Conservation (phyloP, 306 rosid genomes). For the Malus sieversii region DNA sequence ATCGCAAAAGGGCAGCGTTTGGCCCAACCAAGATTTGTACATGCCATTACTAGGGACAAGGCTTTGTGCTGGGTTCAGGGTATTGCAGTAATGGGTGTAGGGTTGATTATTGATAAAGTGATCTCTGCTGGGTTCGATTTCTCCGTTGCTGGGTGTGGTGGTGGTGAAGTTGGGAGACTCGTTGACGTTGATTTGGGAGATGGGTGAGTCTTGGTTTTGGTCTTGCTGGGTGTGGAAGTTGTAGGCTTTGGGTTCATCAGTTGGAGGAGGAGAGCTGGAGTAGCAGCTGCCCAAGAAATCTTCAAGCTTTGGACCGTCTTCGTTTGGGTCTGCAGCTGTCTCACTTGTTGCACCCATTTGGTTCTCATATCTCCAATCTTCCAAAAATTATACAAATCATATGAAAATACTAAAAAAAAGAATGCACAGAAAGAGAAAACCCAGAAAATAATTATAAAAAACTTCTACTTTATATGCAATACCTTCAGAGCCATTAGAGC, state of each 20-base stretch:
- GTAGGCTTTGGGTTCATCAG: conserved; percentile 38
- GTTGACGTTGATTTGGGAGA: conserved; percentile 51
- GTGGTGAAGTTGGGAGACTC: conserved; percentile 33
- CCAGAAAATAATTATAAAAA: background rate
- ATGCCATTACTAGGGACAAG: conserved; percentile 33
- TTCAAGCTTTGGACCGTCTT: conserved; percentile 84
- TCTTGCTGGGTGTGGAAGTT: conserved; percentile 31
- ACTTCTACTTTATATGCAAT: conserved; percentile 18
- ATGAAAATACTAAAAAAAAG: no score
- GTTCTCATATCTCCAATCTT: conserved; percentile 78
- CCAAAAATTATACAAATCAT: background rate
- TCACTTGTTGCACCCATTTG: conserved; percentile 35
- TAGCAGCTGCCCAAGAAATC: conserved; percentile 87
- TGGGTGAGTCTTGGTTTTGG: conserved; percentile 17
- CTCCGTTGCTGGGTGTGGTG: background rate
- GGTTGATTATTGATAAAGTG: conserved; percentile 17
- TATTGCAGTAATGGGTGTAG: conserved; percentile 29
- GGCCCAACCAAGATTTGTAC: conserved; percentile 77
- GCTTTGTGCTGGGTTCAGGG: conserved; percentile 29
- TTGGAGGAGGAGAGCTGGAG: conserved; percentile 46
- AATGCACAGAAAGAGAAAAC: background rate
- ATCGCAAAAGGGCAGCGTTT: conserved; percentile 33
- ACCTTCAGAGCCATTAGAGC: conserved; percentile 51
- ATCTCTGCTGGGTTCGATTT: background rate
- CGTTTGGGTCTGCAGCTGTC: conserved; percentile 24